These are phyloP conservation scores for Dorcoceras hygrometricum DNA, from an alignment of 257 asterid genomes.

Conservation along the genomic window DNA sequence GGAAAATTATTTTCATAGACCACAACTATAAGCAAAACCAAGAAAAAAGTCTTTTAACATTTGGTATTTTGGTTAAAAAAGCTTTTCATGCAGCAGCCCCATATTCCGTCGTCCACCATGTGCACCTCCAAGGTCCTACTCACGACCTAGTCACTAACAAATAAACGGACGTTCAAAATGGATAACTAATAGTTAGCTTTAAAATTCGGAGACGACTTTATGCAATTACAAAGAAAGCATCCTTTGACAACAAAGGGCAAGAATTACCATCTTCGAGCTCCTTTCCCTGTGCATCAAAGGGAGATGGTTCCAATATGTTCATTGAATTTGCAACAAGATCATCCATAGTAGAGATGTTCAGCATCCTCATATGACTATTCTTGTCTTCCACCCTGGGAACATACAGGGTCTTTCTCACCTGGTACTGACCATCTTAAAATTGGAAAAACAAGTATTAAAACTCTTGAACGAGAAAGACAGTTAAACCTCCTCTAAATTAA, in stretches of 20 bases:
- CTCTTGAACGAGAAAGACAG: not conserved
- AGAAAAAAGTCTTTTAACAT: not conserved
- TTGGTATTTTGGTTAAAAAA: not conserved
- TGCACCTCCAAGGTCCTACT: not conserved
- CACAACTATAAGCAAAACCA: not conserved
- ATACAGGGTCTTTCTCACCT: slow-evolving; percentile 68
- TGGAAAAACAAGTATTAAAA: slow-evolving; percentile 20
- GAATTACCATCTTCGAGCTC: not conserved
- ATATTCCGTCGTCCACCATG: not conserved
- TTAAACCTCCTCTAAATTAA: slow-evolving; percentile 2
- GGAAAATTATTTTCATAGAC: not conserved
- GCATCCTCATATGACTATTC: slow-evolving; percentile 92
- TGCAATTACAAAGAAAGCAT: too few species aligned
- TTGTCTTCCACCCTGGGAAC: slow-evolving; percentile 95
- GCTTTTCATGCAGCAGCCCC: not conserved
- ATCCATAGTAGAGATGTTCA: slow-evolving; percentile 65
- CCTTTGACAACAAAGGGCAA: not conserved
- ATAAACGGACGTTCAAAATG: not conserved
- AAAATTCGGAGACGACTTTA: too few species aligned
- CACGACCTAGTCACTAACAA: not conserved
- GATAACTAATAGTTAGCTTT: too few species aligned
- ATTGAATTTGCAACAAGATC: slow-evolving; percentile 87
- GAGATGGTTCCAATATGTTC: slow-evolving; percentile 42
- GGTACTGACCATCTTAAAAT: slow-evolving; percentile 49
- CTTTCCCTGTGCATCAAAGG: not conserved